Base-by-base conservation (phyloP, 2,329 filamentous ascomycete genomes). In the Cladosporium velox region DNA sequence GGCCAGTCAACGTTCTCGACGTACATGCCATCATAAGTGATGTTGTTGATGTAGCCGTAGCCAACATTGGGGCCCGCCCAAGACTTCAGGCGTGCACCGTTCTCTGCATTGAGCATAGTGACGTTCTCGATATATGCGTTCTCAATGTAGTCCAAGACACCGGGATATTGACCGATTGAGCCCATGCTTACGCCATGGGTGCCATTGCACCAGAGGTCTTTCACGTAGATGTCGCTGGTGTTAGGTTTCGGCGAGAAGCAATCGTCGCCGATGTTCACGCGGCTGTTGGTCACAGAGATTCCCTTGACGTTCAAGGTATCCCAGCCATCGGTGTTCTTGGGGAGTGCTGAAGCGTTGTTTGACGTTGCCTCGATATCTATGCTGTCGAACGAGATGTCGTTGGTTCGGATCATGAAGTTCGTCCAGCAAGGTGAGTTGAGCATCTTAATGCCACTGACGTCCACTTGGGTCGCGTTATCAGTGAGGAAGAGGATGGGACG, bases 361-460 rank as follows among this genome's bases (percentile, higher is more conserved):
- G 84, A 87, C 21, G 80, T 77, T 0, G 85, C 83, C 14, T 86
- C 85, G 61, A 86, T 84, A 26, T 82, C 79, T 7, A 88, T 80
- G 65, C 86, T 79, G 47, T 83, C 82, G 65, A 85, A 86, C 2
- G 81, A 79, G 59, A 87, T 77, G 67, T 86, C 83, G 72, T 86
- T 79, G 70, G 81, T 86, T 35, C 83, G 82, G 15, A 88, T 85
- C 41, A 88, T 78, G 70, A 88, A 88, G 72, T 86, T 89, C 2
- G 84, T 87, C 86, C 87, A 88, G 78, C 85, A 87, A 1, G 87
- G 86, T 0, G 85, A 87, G 73, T 87, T 85, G 67, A 87, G 83
- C 70, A 88, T 81, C 18, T 84, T 83, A 63, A 88, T 86, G 1
- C 87, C 87, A 41, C 84, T 81, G 5, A 88, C 81, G 3, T 81